Evolutionary conservation across 768 basidiomycete species (phyloP), one percentile per base, ranked within the genome.

Genomic region (Nidularia pulvinata): DNA sequence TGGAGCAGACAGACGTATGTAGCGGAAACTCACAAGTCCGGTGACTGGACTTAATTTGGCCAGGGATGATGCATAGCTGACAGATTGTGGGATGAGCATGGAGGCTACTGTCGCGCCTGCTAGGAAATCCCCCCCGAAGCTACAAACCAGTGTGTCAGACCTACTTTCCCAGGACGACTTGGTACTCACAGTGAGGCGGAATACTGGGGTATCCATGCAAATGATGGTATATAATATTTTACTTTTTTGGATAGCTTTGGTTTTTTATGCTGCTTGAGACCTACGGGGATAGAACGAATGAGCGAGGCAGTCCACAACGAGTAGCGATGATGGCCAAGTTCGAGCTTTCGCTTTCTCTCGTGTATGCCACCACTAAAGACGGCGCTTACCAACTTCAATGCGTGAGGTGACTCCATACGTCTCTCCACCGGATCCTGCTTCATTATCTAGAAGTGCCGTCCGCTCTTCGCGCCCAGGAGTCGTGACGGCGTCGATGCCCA

Each of bases 51-150:
- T 89, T 39, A 97, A 73, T 59, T 91, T 85, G 14, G 95, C 93
- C 9, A 98, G 74, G 0, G 93, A 89, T 3, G 90, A 85, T 6
- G 93, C 95, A 63, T 98, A 97, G 66, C 91, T 93, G 66, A 97
- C 90, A 1, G 92, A 91, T 67, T 92, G 88, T 5, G 91, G 90
- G 63, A 92, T 89, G 44, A 92, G 77, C 80, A 92, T 89, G 49
- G 84, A 86, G 16, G 90, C 89, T 7, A 97, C 85, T 0, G 94
- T 94, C 32, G 94, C 63, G 14, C 95, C 95, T 30, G 91, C 92
- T 0, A 93, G 74, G n/a, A 92, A 60, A 67, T 95, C 93, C 30
- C 70, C 78, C 36, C 68, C 69, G 37, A 76, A 63, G 43, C 75
- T 76, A 55, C 10, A 30, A 48, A 44, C 35, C 51, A 30, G n/a